Evolutionary conservation across 192 early-diverging fungal genomes (phyloP).

Genomic region (Coemansia sp.): DNA sequence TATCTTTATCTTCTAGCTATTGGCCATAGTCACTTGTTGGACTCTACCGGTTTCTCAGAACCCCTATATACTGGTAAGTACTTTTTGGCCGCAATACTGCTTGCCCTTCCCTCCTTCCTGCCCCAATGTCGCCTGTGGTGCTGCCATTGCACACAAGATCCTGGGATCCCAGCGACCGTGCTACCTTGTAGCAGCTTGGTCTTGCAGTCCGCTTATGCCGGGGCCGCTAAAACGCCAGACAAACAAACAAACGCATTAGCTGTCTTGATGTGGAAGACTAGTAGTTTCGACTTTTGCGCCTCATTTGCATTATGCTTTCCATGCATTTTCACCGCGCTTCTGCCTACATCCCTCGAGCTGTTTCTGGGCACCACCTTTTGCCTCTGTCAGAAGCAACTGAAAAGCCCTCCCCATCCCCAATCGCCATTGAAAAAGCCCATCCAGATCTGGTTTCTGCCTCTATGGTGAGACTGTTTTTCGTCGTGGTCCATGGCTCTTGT

Average conservation of each 20-base stretch:
- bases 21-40: background rate
- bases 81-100: background rate
- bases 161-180: background rate
- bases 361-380: background rate
- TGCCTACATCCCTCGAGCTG: background rate
- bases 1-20: background rate
- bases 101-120: background rate
- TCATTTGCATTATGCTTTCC: conserved; percentile 14
- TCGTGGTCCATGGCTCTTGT: background rate
- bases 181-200: background rate
- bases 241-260: conserved; percentile 12
- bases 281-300: conserved; percentile 6
- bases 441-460: conserved; percentile 6
- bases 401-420: background rate
- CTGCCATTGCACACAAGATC: background rate
- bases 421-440: background rate
- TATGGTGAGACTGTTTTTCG: background rate
- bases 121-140: background rate
- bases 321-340: background rate
- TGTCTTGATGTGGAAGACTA: conserved; percentile 2
- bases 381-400: background rate
- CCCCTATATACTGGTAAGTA: background rate
- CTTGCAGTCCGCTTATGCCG: background rate
- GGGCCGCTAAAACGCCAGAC: conserved; percentile 6
- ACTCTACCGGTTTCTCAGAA: background rate